These are phyloP conservation scores for Sporisorium exsertum DNA, from an alignment of 1,284 basidiomycete species.

Conservation along the genomic window DNA sequence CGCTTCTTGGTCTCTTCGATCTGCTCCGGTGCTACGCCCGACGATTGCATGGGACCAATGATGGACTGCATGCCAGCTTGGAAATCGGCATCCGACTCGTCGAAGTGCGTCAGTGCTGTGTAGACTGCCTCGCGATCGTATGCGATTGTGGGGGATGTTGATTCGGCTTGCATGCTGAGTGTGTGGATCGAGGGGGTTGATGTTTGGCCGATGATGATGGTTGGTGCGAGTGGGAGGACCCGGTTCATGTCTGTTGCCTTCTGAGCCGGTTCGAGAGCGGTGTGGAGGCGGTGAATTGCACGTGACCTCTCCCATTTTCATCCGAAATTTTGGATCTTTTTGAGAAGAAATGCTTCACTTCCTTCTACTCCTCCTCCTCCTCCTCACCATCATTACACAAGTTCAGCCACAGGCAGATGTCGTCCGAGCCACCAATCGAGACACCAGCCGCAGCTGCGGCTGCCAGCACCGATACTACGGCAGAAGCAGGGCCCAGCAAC, in stretches of 20 bases:
- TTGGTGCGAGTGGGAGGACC: background rate
- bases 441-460: background rate
- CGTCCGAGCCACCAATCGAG: constrained; percentile 9
- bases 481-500: constrained; percentile 30
- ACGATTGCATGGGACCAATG: constrained; percentile 42
- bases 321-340: background rate
- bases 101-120: constrained; percentile 30
- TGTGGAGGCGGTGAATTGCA: constrained; percentile 10
- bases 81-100: constrained; percentile 39
- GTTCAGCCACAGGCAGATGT: background rate
- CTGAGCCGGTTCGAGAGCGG: constrained; percentile 13
- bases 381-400: background rate
- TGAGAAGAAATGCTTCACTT: constrained; percentile 7
- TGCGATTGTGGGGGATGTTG: constrained; percentile 22
- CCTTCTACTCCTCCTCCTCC: background rate
- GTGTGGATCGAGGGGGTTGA: background rate
- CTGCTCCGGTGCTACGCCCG: constrained; percentile 42
- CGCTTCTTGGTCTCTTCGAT: constrained; percentile 44
- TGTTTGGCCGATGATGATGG: background rate
- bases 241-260: constrained; percentile 9
- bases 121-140: constrained; percentile 45
- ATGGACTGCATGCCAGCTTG: constrained; percentile 57
- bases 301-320: constrained; percentile 14
- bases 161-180: constrained; percentile 20
- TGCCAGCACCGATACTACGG: background rate